Evolutionary conservation across 2,329 filamentous ascomycete genomes (phyloP).

Genomic region (Aspergillus versicolor): DNA sequence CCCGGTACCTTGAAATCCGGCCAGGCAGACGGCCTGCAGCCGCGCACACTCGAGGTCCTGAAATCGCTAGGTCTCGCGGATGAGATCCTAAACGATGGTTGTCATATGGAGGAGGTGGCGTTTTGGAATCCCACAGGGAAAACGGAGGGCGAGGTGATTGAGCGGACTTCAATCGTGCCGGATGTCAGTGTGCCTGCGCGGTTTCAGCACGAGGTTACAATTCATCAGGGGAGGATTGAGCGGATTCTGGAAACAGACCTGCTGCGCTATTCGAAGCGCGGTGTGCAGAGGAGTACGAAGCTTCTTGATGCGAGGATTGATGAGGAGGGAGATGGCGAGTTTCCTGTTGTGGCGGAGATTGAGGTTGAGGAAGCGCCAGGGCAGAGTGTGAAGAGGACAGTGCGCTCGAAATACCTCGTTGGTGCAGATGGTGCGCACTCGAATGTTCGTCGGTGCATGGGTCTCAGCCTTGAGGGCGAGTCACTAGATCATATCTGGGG

Average conservation of each 20-base stretch:
- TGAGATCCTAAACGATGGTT: conserved; percentile 40
- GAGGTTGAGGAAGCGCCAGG: conserved; percentile 22
- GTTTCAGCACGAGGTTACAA: conserved; percentile 68
- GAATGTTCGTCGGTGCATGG: conserved; percentile 59
- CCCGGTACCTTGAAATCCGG: conserved; percentile 39
- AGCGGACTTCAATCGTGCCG: conserved; percentile 56
- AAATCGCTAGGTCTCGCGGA: conserved; percentile 43
- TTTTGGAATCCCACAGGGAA: conserved; percentile 66
- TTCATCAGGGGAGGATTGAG: conserved; percentile 72
- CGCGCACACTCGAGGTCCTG: conserved; percentile 45
- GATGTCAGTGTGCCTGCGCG: conserved; percentile 64
- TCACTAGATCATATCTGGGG: conserved; percentile 72
- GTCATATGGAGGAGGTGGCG: conserved; percentile 55
- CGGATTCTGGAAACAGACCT: conserved; percentile 67
- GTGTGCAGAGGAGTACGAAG: conserved; percentile 65
- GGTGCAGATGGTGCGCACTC: conserved; percentile 71
- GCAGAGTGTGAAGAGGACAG: conserved; percentile 24
- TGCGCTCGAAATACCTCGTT: conserved; percentile 69
- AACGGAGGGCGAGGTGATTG: conserved; percentile 51
- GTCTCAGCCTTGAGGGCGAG: conserved; percentile 60
- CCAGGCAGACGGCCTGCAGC: conserved; percentile 46
- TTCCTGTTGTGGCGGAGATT: conserved; percentile 35
- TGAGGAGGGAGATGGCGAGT: conserved; percentile 44
- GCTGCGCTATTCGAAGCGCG: conserved; percentile 56
- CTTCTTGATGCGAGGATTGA: conserved; percentile 62